Base-by-base conservation (phyloP, 345 rosid genomes). In the Eucalyptus camaldulensis region DNA sequence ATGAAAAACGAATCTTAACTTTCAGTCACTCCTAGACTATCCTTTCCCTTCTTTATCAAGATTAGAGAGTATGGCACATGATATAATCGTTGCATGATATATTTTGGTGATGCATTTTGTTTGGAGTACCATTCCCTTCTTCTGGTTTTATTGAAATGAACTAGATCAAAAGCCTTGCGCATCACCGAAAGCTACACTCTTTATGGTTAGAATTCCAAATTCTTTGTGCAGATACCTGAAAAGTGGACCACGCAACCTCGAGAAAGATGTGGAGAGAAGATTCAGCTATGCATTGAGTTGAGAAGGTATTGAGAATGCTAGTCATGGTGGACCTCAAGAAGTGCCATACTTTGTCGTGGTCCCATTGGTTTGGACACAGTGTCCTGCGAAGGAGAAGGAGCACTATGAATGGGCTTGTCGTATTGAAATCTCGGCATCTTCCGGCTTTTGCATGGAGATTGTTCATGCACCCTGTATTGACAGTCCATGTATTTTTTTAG, bases 251-350 rank as follows among this genome's bases (percentile, higher is more conserved):
- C 98, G 98, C 16, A 95, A 90, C 91, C 97, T 97, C 7, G 98
- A 98, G 87, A 96, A 96, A 88, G 99, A 97, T 86, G 90, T 95
- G 87, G 98, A 96, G 91, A 96, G 99, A 91, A 95, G 99, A 92
- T 98, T 96, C 93, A 95, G 98, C 54, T 95, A 97, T 88, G 99
- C 99, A 51, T 91, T 97, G 92, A 96, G 99, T 72, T 94, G 99
- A 91, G 97, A 96, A 88, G 99, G 96, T 91, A 94, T 95, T 0
- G 96, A 97, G 92, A 97, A 97, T 56, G 97, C 99, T 88, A 95
- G 94, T 80, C 97, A 95, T 13, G 99, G 99, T 87, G 99, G 99
- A 91, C 99, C 99, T 87, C 96, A 67, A 87, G 86, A 25, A 31
- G 5, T 16, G 53, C 17, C 24, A 16, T 49, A 33, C 50, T 72